Conservation (phyloP, 163 green algal genomes). For the Prototheca stagnorum region DNA sequence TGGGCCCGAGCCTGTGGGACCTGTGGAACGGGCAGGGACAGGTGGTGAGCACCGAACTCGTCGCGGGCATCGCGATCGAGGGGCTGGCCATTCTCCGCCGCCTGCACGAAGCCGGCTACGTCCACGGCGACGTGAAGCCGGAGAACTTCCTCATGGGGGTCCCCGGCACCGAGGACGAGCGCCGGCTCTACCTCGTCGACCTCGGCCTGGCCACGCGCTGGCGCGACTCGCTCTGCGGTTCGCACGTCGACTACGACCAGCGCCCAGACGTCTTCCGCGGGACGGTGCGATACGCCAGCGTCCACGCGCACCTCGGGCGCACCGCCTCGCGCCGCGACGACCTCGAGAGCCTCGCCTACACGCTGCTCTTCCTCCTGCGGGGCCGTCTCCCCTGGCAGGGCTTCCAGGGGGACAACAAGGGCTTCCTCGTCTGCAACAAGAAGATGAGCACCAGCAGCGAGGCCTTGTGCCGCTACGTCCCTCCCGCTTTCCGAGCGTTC, state of each 20-base stretch:
- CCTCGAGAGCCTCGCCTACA: constrained; percentile 96
- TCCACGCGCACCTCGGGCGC: constrained; percentile 93
- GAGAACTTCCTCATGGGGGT: constrained; percentile 98
- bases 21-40: constrained; percentile 90
- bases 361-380: constrained; percentile 94
- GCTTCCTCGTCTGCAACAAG: constrained; percentile 99
- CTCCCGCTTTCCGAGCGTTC: constrained; percentile 80
- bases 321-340: constrained; percentile 89
- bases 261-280: constrained; percentile 94
- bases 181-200: constrained; percentile 94
- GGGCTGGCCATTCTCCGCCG: constrained; percentile 93
- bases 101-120: constrained; percentile 81
- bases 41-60: constrained; percentile 95
- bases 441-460: constrained; percentile 97
- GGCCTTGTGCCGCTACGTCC: constrained; percentile 90
- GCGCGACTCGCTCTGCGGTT: constrained; percentile 66
- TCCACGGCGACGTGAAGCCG: constrained; percentile 98
- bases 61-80: constrained; percentile 95
- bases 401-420: constrained; percentile 64
- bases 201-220: constrained; percentile 82
- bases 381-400: constrained; percentile 94
- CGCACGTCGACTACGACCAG: constrained; percentile 98
- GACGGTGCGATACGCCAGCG: constrained; percentile 92
- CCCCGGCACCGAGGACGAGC: constrained; percentile 66
- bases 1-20: constrained; percentile 95